Evolutionary conservation across 139 green algal genomes (phyloP).

Genomic region (Tetradesmus lagerheimii): DNA sequence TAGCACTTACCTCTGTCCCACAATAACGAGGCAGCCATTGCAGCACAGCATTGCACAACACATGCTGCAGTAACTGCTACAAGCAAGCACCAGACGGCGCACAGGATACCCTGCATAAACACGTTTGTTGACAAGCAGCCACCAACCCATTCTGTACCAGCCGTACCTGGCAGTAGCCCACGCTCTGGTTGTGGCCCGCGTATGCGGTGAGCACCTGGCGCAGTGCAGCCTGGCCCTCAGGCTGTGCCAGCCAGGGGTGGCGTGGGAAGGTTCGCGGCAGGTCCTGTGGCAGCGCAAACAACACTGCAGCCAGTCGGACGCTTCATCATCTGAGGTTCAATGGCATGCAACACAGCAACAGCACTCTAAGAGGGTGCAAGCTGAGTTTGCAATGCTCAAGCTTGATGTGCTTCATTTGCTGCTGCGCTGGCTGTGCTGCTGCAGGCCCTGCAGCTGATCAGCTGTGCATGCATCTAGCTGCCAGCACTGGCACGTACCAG

Average conservation of each 20-base stretch:
- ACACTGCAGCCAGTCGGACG: background rate
- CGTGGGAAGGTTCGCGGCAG: conserved; percentile 84
- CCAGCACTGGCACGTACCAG: conserved; percentile 57
- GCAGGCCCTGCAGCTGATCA: background rate
- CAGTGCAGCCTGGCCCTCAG: conserved; percentile 75
- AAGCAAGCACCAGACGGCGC: too few relatives aligned
- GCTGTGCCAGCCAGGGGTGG: conserved; percentile 69
- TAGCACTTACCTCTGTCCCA: too few relatives aligned
- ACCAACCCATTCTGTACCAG: background rate
- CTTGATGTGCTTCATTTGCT: too few relatives aligned
- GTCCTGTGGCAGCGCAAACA: conserved; percentile 67
- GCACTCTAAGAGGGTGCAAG: background rate
- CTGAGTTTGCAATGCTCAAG: too few relatives aligned
- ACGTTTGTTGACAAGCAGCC: too few relatives aligned
- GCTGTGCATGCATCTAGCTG: background rate
- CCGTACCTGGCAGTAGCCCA: conserved; percentile 54
- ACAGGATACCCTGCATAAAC: too few relatives aligned
- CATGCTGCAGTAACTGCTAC: background rate
- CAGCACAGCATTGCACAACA: background rate
- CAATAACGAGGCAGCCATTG: background rate
- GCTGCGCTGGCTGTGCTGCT: background rate
- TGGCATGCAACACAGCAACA: background rate
- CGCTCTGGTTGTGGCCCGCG: conserved; percentile 64
- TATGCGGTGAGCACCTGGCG: conserved; percentile 80
- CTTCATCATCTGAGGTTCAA: background rate